These are phyloP conservation scores for Fusarium piperis DNA, from an alignment of 2,329 filamentous ascomycete genomes.

Conservation along the genomic window DNA sequence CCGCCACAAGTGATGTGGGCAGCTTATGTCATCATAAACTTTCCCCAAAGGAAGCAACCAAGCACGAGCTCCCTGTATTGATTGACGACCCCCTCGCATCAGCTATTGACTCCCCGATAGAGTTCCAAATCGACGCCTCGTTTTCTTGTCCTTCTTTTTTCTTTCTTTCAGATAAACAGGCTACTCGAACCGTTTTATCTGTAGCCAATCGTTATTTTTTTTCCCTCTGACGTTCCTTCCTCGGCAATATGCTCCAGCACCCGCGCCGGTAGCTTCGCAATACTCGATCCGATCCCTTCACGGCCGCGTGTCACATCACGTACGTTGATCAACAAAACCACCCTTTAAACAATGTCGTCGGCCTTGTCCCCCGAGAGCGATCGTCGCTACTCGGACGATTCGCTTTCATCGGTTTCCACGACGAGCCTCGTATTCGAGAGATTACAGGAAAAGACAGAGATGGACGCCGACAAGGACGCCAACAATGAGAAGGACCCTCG, in stretches of 20 bases:
- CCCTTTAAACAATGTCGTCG: conserved; percentile 24
- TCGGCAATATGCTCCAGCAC: conserved; percentile 34
- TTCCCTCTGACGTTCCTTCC: conserved; percentile 11
- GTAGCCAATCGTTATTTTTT: conserved; percentile 13
- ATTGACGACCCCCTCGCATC: conserved; percentile 20
- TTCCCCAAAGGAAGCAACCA: conserved; percentile 26
- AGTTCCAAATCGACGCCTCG: conserved; percentile 23
- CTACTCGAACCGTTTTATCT: neutral
- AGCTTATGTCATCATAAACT: conserved; percentile 41
- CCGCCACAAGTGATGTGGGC: neutral
- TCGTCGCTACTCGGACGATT: conserved; percentile 59
- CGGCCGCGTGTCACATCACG: conserved; percentile 5
- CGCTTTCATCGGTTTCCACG: conserved; percentile 81
- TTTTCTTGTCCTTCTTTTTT: conserved; percentile 1
- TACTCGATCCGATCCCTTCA: neutral
- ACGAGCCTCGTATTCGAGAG: conserved; percentile 85
- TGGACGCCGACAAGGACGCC: conserved; percentile 37
- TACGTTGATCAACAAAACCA: conserved; percentile 4
- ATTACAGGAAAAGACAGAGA: conserved; percentile 66
- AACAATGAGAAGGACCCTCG: conserved; percentile 43
- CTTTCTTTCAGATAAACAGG: neutral
- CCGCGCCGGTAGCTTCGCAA: conserved; percentile 7
- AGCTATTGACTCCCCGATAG: conserved; percentile 39
- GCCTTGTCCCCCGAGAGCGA: conserved; percentile 23
- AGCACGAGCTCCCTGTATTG: conserved; percentile 23